Conservation (phyloP, 768 basidiomycete genomes). For the Panus rudis region DNA sequence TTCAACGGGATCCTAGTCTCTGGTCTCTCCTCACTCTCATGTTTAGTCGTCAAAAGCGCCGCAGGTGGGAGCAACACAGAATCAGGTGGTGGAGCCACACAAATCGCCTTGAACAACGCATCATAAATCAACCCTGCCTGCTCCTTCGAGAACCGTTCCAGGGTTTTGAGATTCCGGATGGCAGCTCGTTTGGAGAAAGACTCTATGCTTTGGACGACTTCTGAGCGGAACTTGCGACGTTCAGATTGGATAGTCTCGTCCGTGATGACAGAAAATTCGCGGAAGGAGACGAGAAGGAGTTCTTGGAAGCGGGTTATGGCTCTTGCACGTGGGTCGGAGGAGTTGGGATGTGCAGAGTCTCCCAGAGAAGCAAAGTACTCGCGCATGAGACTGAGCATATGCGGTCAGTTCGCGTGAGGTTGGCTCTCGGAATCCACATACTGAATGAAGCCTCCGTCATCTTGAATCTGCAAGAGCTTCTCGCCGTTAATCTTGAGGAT, state of each 20-base stretch:
- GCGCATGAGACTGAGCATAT: constrained; percentile 69
- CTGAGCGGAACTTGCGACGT: constrained; percentile 76
- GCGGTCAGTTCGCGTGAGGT: neutral
- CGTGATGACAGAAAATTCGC: constrained; percentile 94
- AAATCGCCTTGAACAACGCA: constrained; percentile 80
- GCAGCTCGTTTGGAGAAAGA: constrained; percentile 89
- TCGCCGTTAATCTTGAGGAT: constrained; percentile 98
- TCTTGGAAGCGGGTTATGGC: constrained; percentile 98
- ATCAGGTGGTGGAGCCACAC: constrained; percentile 57
- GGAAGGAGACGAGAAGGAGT: constrained; percentile 91
- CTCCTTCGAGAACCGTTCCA: constrained; percentile 81
- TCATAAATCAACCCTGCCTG: constrained; percentile 89
- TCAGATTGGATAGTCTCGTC: constrained; percentile 90
- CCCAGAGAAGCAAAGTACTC: constrained; percentile 92
- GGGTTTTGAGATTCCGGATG: constrained; percentile 74
- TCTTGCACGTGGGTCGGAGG: constrained; percentile 79
- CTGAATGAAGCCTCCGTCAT: constrained; percentile 97
- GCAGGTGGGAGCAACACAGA: constrained; percentile 39
- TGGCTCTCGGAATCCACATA: constrained; percentile 28
- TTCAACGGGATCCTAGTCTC: constrained; percentile 83
- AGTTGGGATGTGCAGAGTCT: constrained; percentile 88
- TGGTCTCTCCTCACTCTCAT: constrained; percentile 60
- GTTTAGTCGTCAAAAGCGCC: constrained; percentile 46
- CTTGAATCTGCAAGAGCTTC: constrained; percentile 84
- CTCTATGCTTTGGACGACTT: constrained; percentile 91